Conservation (phyloP, 176 grass and related monocot species). For the Phragmites australis region DNA sequence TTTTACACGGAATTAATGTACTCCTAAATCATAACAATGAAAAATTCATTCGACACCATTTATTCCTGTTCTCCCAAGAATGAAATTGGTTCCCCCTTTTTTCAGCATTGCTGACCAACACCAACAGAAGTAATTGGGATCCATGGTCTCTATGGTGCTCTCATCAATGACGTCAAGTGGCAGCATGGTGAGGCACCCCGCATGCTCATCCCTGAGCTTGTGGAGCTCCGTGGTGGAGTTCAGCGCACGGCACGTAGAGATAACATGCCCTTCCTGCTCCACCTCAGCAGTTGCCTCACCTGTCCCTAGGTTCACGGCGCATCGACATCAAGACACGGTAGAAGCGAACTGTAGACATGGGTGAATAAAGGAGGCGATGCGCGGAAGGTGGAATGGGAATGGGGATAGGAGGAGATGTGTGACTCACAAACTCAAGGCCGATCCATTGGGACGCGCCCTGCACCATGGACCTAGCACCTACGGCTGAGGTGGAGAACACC, state of each 20-base stretch:
- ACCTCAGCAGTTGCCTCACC: slow-evolving; percentile 80
- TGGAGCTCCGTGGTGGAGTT: slow-evolving; percentile 50
- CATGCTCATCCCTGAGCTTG: slow-evolving; percentile 54
- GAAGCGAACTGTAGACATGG: background rate
- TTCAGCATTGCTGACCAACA: no score
- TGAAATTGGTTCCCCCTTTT: no score
- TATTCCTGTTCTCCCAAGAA: no score
- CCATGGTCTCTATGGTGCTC: background rate
- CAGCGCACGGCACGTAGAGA: slow-evolving; percentile 77
- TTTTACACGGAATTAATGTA: no score
- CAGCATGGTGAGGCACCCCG: slow-evolving; percentile 61
- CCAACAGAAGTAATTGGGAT: no score
- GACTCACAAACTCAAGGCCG: slow-evolving; percentile 86
- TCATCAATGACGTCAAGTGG: slow-evolving; percentile 79
- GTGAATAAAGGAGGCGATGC: background rate
- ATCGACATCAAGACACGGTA: no score
- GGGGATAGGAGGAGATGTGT: background rate
- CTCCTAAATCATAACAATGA: no score
- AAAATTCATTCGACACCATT: no score
- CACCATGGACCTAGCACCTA: slow-evolving; percentile 62
- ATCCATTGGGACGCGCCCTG: slow-evolving; percentile 87
- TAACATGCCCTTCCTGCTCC: slow-evolving; percentile 53
- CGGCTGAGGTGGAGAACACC: slow-evolving; percentile 49
- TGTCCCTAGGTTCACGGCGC: background rate
- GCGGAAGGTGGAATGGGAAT: background rate